phyloP scores from a whole-genome alignment of 1,284 basidiomycete genomes.

The Ceratorhiza oryzae-sativae region DNA sequence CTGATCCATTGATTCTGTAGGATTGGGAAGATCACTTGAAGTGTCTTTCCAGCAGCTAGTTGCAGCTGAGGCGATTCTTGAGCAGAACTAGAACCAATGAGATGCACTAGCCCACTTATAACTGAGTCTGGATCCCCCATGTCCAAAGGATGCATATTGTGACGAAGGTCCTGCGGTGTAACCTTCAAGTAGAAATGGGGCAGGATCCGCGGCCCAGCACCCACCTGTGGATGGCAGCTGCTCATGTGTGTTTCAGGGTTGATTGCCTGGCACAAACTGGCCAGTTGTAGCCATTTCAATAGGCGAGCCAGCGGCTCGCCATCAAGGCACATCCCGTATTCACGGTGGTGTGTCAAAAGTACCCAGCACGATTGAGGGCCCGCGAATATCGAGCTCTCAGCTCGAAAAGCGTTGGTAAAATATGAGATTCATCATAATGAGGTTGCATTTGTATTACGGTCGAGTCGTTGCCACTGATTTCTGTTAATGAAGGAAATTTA shows the following conservation, averaged over 20 bases:
- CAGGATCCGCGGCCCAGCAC: background rate
- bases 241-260: background rate
- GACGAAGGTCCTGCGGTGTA: background rate
- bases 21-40: background rate
- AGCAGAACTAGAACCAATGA: background rate
- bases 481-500: background rate
- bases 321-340: background rate
- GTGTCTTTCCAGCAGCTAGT: background rate
- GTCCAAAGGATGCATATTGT: background rate
- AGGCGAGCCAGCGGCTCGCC: background rate
- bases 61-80: background rate
- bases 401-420: background rate
- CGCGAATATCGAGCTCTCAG: background rate
- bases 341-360: background rate
- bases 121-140: conserved; percentile 8
- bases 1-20: background rate
- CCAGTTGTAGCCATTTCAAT: background rate
- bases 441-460: background rate
- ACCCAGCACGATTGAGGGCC: background rate
- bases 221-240: background rate
- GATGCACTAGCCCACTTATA: background rate
- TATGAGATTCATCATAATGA: background rate
- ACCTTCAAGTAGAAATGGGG: background rate
- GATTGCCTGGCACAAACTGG: background rate
- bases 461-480: background rate